Percentiles rank a stretch among this genome's conserved stretches.
Evolutionary conservation across 192 early-diverging fungal genomes (phyloP).

Genomic region (Paraglomus occultum): DNA sequence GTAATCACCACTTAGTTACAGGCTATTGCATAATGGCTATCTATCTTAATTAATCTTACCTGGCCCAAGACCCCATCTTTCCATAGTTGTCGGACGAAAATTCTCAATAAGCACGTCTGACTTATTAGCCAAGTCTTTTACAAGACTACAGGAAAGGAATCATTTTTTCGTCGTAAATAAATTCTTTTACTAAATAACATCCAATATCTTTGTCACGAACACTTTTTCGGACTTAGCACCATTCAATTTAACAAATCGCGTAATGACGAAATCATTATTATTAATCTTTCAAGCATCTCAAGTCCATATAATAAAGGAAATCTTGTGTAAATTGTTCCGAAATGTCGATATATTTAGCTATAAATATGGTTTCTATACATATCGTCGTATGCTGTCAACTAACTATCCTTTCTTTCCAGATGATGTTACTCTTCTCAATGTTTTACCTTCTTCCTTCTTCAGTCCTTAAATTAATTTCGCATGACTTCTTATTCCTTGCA

Average conservation of each 20-base stretch:
- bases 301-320: no score
- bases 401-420: not conserved
- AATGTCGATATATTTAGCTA: no score
- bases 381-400: not conserved
- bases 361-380: no score
- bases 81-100: conserved; percentile 52
- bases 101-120: conserved; percentile 54
- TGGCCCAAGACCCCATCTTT: conserved; percentile 56
- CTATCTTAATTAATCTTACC: conserved; percentile 23
- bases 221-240: no score
- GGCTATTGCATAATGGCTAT: no score
- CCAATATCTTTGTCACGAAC: no score
- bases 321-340: no score
- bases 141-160: not conserved
- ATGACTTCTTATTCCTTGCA: conserved; percentile 48
- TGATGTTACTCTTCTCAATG: not conserved
- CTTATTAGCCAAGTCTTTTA: conserved; percentile 20
- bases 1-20: not conserved
- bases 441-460: conserved; percentile 44
- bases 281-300: no score
- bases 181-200: no score
- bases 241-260: no score
- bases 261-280: no score
- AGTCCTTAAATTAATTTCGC: conserved; percentile 43
- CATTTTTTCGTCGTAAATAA: no score